Base-by-base conservation (phyloP, 257 asterid species). In the Penstemon davidsonii region DNA sequence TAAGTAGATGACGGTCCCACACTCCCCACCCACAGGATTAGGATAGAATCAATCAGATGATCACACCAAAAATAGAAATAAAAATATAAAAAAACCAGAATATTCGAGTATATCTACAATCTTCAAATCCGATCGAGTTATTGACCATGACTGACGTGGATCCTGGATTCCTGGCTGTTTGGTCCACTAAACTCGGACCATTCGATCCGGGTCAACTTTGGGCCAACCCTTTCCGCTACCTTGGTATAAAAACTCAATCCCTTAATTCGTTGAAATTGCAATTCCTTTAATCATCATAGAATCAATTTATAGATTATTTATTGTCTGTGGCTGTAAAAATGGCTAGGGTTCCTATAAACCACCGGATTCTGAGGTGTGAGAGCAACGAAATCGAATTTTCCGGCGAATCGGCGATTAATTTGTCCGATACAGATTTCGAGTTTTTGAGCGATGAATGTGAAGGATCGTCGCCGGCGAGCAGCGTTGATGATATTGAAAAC, bases 51-150 rank as follows among this genome's bases (percentile, higher is more conserved):
- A 55, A 33, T 37, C 72, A 61, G n/a, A 62, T 47, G 43, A 55
- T 49, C 8, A 8, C 11, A 69, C 58, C 7, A n/a, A 45, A 68
- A 50, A 40, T 55, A 51, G n/a, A n/a, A 12, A 12, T 11, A n/a
- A 6, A 12, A 5, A n/a, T 15, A n/a, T n/a, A n/a, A n/a, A n/a
- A n/a, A n/a, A n/a, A n/a, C n/a, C n/a, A n/a, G 91, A 63, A 86
- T 87, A 88, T 89, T 82, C 90, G 91, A 88, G 86, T 73, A 81
- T 91, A 88, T 89, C 95, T 83, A 78, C 15, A 66, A 13, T 36
- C 11, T 19, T 15, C 64, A 15, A 15, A 25, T 6, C 19, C 40
- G 66, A 72, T 65, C 68, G 56, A 77, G 81, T 78, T 68, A 75
- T 80, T 74, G 80, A 76, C 77, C 66, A 4, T 5, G 61, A 49